These are phyloP conservation scores for Chaetomidium leptoderma DNA, from an alignment of 495 filamentous ascomycete species.

Conservation along the genomic window DNA sequence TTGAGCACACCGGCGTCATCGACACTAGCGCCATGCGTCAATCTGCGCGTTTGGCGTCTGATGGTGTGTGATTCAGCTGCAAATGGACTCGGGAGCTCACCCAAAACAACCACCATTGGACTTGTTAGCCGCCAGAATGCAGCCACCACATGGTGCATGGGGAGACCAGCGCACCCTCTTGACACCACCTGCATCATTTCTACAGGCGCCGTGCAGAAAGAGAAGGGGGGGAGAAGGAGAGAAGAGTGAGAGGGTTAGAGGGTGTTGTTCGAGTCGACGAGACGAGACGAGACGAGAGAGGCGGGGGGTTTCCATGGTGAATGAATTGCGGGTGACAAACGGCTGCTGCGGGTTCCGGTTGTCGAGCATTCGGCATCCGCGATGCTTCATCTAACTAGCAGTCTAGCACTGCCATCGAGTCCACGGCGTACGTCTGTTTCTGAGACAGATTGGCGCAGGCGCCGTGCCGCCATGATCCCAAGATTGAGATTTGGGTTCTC, in stretches of 20 bases:
- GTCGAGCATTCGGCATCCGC: neutral
- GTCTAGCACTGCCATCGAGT: constrained; percentile 6
- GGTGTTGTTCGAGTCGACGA: neutral
- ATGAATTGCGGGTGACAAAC: no score
- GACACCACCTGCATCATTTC: neutral
- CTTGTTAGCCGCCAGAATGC: constrained; percentile 27
- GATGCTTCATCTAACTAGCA: neutral
- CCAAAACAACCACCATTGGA: constrained; percentile 14
- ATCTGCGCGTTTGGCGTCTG: constrained; percentile 19
- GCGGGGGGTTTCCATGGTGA: neutral
- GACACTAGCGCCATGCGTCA: constrained; percentile 19
- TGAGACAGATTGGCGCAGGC: neutral
- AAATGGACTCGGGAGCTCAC: neutral
- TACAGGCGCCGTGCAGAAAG: constrained; percentile 5
- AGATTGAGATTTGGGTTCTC: constrained; percentile 20
- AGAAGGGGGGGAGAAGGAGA: neutral
- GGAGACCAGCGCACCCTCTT: constrained; percentile 1
- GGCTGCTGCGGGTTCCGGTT: neutral
- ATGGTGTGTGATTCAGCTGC: constrained; percentile 9
- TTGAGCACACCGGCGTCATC: neutral
- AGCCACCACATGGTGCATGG: constrained; percentile 13
- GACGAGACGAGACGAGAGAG: neutral
- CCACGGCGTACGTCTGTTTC: constrained; percentile 3
- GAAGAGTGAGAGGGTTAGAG: neutral
- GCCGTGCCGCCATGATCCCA: constrained; percentile 7